Percentiles rank a stretch among this genome's conserved stretches.
Conservation (phyloP, 2,329 filamentous ascomycete genomes). For the Stagonosporopsis tanaceti region DNA sequence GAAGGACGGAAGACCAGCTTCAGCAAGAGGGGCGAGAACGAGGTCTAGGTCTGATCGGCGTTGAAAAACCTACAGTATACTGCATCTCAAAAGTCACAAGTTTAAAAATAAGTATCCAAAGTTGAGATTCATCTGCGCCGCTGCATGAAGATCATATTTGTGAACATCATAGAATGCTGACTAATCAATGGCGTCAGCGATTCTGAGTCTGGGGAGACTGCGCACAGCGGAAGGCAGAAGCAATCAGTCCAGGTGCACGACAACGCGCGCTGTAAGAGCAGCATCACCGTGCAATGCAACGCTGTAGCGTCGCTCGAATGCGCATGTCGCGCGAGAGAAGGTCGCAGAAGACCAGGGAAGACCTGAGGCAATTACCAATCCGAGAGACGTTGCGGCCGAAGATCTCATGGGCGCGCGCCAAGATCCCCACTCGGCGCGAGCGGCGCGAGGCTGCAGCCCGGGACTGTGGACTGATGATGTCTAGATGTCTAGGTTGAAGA, state of each 20-base stretch:
- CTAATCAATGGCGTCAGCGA: background rate
- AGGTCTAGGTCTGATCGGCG: background rate
- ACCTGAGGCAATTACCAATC: slow-evolving; percentile 1
- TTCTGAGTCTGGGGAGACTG: background rate
- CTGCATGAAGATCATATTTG: no score
- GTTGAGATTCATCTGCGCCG: background rate
- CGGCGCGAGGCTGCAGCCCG: background rate
- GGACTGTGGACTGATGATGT: slow-evolving; percentile 20
- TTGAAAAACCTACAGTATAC: background rate
- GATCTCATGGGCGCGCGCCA: no score
- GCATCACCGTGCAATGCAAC: background rate
- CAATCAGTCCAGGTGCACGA: background rate
- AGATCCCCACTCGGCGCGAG: no score
- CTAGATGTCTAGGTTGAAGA: slow-evolving; percentile 11
- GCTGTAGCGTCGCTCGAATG: background rate
- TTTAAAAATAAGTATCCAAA: background rate
- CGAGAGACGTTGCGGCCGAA: background rate
- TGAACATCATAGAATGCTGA: background rate
- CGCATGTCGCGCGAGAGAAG: slow-evolving; percentile 10
- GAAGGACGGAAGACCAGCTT: slow-evolving; percentile 10
- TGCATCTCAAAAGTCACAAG: no score
- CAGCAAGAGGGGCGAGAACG: background rate
- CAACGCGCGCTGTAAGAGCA: background rate
- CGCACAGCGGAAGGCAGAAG: background rate
- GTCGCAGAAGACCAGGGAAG: slow-evolving; percentile 4